phyloP scores from a whole-genome alignment of 306 rosid genomes.

The Albizia julibrissin region DNA sequence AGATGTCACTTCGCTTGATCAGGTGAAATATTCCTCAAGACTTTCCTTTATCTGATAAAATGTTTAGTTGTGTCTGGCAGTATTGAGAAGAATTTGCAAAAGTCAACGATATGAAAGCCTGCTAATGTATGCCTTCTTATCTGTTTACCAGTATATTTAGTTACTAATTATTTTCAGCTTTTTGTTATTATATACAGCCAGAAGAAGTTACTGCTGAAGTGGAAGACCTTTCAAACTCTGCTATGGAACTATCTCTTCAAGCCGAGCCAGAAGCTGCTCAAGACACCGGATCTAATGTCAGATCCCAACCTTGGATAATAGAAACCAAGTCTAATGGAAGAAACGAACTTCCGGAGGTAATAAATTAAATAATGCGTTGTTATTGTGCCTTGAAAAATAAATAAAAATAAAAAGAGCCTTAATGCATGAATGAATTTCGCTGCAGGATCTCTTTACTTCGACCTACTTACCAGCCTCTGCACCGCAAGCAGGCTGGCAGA shows the following conservation, averaged over 20 bases:
- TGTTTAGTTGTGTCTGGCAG: not conserved
- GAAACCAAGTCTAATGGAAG: constrained; percentile 52
- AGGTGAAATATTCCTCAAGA: constrained; percentile 47
- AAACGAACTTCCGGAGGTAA: constrained; percentile 77
- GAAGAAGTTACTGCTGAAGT: constrained; percentile 27
- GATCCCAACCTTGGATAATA: constrained; percentile 32
- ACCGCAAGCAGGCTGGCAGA: constrained; percentile 56
- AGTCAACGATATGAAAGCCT: not conserved
- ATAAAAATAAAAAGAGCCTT: not conserved
- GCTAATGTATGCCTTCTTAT: constrained; percentile 5
- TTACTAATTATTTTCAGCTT: constrained; percentile 27
- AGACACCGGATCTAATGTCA: constrained; percentile 34
- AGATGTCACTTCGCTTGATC: constrained; percentile 37
- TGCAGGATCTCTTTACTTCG: constrained; percentile 78
- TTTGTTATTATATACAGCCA: constrained; percentile 39
- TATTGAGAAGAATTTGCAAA: constrained; percentile 3
- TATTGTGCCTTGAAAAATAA: not conserved
- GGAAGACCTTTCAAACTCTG: constrained; percentile 40
- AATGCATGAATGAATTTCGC: constrained; percentile 27
- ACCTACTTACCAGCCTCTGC: constrained; percentile 47
- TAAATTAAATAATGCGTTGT: constrained; percentile 8
- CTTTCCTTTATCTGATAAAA: not conserved
- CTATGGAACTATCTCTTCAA: constrained; percentile 39
- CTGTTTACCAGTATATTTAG: not conserved
- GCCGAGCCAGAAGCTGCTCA: constrained; percentile 45